Evolutionary conservation across 495 filamentous ascomycete genomes (phyloP).

Genomic region (Copromyces sp.): DNA sequence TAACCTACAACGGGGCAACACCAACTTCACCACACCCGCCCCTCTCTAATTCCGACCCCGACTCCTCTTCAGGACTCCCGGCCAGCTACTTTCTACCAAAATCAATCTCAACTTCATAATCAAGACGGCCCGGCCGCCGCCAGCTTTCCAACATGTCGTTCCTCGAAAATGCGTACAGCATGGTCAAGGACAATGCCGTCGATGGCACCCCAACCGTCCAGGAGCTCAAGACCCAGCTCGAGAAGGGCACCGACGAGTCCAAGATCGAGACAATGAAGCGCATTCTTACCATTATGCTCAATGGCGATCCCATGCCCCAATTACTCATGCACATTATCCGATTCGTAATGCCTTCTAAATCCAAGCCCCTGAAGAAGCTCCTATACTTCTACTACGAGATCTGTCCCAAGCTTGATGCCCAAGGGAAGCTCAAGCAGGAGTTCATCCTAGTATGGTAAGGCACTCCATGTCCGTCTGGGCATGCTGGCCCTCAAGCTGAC

Average conservation of each 20-base stretch:
- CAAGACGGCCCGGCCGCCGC: constrained; percentile 4
- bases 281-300: constrained; percentile 94
- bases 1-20: constrained; percentile 5
- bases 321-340: constrained; percentile 99
- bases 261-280: constrained; percentile 99
- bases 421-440: constrained; percentile 95
- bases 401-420: constrained; percentile 86
- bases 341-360: constrained; percentile 97
- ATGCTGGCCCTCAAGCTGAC: constrained; percentile 6
- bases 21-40: not conserved
- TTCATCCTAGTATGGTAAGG: constrained; percentile 97
- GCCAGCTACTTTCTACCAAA: not conserved
- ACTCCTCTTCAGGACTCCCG: not conserved
- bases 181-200: constrained; percentile 92
- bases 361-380: constrained; percentile 93
- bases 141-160: constrained; percentile 72
- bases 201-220: constrained; percentile 76
- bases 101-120: not conserved
- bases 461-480: constrained; percentile 1
- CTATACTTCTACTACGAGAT: constrained; percentile 99
- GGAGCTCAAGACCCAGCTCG: constrained; percentile 86
- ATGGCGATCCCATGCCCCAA: constrained; percentile 90
- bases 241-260: constrained; percentile 93
- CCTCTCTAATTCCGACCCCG: constrained; percentile 8
- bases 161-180: constrained; percentile 83